Conservation (phyloP, 768 basidiomycete species). For the Psilocybe tampanensis region DNA sequence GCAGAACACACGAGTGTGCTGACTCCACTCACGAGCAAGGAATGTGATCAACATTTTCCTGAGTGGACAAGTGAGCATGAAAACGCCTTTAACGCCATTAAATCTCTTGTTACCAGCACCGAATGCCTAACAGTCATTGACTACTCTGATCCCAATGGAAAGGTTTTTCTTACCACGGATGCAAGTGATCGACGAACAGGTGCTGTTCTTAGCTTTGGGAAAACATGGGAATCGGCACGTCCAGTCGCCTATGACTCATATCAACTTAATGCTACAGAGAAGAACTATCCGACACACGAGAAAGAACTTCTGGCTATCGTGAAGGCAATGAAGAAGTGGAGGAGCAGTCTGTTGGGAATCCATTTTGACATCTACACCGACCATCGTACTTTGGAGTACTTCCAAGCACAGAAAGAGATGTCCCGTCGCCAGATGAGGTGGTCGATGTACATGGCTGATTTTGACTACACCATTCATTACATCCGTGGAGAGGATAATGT, state of each 20-base stretch:
- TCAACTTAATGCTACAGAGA: constrained; percentile 23
- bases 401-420: constrained; percentile 33
- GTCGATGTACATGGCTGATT: too few species aligned
- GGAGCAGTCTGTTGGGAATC: constrained; percentile 21
- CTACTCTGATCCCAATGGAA: constrained; percentile 13
- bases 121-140: constrained; percentile 20
- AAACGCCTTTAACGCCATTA: constrained; percentile 13
- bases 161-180: constrained; percentile 36
- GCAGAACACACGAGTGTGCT: neutral
- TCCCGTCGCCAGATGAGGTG: too few species aligned
- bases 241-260: constrained; percentile 35
- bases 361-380: constrained; percentile 33
- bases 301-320: constrained; percentile 41
- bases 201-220: constrained; percentile 31
- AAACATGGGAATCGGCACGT: constrained; percentile 30
- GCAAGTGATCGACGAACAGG: constrained; percentile 30
- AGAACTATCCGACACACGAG: constrained; percentile 40
- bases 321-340: constrained; percentile 28
- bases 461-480: too few species aligned
- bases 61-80: constrained; percentile 5
- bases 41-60: constrained; percentile 8
- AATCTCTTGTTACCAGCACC: constrained; percentile 6
- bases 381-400: constrained; percentile 37
- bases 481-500: too few species aligned
- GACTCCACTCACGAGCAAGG: constrained; percentile 9